Conservation (phyloP, 176 grass and related monocot species). For the Lolium perenne region DNA sequence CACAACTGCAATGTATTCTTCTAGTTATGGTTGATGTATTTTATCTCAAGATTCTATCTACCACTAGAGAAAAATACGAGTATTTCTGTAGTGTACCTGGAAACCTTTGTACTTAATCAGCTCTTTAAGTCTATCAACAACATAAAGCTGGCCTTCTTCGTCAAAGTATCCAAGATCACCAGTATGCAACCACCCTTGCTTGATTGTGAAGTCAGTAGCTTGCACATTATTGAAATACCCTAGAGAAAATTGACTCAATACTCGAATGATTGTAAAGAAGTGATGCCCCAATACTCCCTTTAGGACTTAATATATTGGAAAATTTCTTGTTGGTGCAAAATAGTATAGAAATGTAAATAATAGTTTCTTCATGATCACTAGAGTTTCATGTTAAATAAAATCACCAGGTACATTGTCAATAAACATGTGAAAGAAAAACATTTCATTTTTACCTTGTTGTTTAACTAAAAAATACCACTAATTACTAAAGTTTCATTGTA, state of each 20-base stretch:
- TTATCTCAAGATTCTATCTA: too few relatives aligned
- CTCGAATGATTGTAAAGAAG: neutral
- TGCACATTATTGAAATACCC: constrained; percentile 92
- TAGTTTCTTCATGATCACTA: neutral
- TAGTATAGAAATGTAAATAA: neutral
- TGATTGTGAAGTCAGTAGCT: constrained; percentile 86
- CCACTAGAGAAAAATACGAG: neutral
- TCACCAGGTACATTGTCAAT: neutral
- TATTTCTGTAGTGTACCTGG: constrained; percentile 58
- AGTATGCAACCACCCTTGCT: constrained; percentile 90
- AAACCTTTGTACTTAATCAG: constrained; percentile 98
- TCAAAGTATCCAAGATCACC: constrained; percentile 94
- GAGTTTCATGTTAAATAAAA: neutral
- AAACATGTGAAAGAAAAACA: neutral
- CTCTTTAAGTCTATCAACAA: constrained; percentile 97
- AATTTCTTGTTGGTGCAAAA: neutral
- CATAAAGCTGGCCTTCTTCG: constrained; percentile 70
- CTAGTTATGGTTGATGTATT: too few relatives aligned
- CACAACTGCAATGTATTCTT: neutral
- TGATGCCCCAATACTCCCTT: neutral
- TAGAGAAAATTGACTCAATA: constrained; percentile 37
- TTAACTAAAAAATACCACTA: neutral
- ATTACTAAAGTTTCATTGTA: neutral
- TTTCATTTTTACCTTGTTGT: neutral
- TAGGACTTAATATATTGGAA: neutral